Conservation (phyloP, 768 basidiomycete species). For the Lentinula raphanica region DNA sequence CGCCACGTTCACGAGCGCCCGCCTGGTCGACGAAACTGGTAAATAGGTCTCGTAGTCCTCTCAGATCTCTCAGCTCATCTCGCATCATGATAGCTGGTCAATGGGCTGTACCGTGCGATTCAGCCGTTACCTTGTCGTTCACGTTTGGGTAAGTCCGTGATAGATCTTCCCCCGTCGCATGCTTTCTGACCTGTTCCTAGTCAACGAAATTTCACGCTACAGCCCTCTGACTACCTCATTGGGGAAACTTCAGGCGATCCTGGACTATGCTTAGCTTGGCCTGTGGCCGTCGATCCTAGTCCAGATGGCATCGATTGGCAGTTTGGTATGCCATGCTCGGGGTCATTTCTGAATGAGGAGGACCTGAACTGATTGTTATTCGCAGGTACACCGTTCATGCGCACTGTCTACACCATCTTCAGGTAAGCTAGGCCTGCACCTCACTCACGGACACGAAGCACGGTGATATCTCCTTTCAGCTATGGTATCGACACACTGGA, state of each 20-base stretch:
- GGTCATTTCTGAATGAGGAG: neutral
- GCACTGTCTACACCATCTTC: constrained; percentile 75
- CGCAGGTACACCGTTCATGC: constrained; percentile 59
- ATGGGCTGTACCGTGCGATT: constrained; percentile 74
- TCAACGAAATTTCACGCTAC: constrained; percentile 49
- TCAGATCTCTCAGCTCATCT: neutral
- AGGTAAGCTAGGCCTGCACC: constrained; percentile 44
- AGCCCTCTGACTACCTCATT: constrained; percentile 75
- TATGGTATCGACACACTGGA: constrained; percentile 73
- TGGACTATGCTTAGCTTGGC: constrained; percentile 71
- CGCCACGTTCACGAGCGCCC: constrained; percentile 51
- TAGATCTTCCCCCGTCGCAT: neutral
- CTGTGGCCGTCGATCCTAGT: constrained; percentile 57
- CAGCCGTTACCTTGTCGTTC: constrained; percentile 52
- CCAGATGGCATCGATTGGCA: constrained; percentile 82
- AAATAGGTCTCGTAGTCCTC: neutral
- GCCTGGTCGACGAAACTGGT: constrained; percentile 62
- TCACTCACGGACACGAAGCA: too few species aligned
- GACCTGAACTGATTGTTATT: neutral
- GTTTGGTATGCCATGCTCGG: constrained; percentile 42
- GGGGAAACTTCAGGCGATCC: constrained; percentile 63
- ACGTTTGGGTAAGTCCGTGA: constrained; percentile 54
- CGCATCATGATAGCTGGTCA: constrained; percentile 42
- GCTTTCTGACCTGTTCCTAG: constrained; percentile 22
- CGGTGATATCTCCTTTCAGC: constrained; percentile 40